Evolutionary conservation across 2,329 filamentous ascomycete genomes (phyloP).

Genomic region (Fusarium odoratissimum): DNA sequence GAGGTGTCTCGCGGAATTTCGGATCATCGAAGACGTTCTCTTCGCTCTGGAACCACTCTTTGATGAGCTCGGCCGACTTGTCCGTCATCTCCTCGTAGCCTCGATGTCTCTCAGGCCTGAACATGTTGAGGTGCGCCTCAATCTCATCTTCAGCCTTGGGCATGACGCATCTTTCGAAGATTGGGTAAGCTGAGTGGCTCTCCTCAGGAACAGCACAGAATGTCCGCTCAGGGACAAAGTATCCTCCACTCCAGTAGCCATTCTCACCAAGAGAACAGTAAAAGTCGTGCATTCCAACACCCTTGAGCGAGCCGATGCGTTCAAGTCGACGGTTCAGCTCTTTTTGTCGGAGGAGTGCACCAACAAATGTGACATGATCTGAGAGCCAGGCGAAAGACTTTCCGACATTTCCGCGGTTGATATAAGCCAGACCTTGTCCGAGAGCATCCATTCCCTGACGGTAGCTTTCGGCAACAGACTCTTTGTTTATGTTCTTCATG

Average conservation of each 20-base stretch:
- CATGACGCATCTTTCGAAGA: constrained; percentile 70
- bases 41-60: constrained; percentile 66
- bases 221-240: constrained; percentile 75
- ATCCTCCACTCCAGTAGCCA: constrained; percentile 70
- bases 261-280: constrained; percentile 82
- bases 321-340: constrained; percentile 77
- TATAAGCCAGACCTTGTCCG: constrained; percentile 66
- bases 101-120: constrained; percentile 69
- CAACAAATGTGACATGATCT: constrained; percentile 87
- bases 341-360: constrained; percentile 78
- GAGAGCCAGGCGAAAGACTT: constrained; percentile 82
- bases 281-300: constrained; percentile 78
- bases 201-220: constrained; percentile 79
- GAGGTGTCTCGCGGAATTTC: constrained; percentile 55
- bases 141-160: constrained; percentile 76
- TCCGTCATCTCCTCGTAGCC: constrained; percentile 73
- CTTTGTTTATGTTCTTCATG: constrained; percentile 60
- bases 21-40: constrained; percentile 59
- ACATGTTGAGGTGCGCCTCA: constrained; percentile 76
- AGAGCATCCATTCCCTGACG: constrained; percentile 61
- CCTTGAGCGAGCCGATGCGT: constrained; percentile 68
- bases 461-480: constrained; percentile 61
- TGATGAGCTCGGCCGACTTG: constrained; percentile 66
- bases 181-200: constrained; percentile 53
- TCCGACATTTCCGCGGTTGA: constrained; percentile 69